Base-by-base conservation (phyloP, 345 rosid species). In the Combretum micranthum region DNA sequence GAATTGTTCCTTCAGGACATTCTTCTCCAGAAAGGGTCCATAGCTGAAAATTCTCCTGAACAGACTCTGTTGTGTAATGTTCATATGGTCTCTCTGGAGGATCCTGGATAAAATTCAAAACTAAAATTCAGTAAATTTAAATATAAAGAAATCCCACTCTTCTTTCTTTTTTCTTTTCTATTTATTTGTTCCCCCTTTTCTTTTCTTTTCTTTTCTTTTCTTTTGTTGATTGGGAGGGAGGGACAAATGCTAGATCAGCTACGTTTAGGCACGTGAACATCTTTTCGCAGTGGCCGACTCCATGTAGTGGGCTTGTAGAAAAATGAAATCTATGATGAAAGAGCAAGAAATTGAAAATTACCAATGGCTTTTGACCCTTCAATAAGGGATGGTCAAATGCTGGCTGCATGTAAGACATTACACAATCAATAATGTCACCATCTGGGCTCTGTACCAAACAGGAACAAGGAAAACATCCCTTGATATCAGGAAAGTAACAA, bases 1-100 rank as follows among this genome's bases (percentile, higher is more conserved):
- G 99, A 56, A 94, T 54, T 57, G 99, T 85, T 59, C 96, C 99
- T 57, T 82, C 86, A 7, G 95, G 99, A 45, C 99, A 94, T 23
- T 76, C 61, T 62, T 87, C 96, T 1, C 96, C 99, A 0, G 90
- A 74, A 52, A 66, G 13, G 50, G 84, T 81, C 99, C 99, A 94
- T 13, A 66, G 45, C 56, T 94, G 99, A 48, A 75, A 83, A 20
- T 77, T 73, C 69, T 82, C 90, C 0, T 48, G 46, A 0, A 50
- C 42, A 44, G 55, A 42, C 0, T 77, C 64, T 13, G 72, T 67
- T 50, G 61, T 65, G 44, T 52, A 55, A 20, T 78, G 80, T 14
- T 81, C 88, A 57, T 67, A 52, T 10, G 97, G 97, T 32, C 85
- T 82, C 47, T 81, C 90, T 9, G 97, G 87, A 50, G 81, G 82